These are phyloP conservation scores for Phytophthora macrochlamydospora DNA, from an alignment of 352 stramenopile species.

Conservation along the genomic window DNA sequence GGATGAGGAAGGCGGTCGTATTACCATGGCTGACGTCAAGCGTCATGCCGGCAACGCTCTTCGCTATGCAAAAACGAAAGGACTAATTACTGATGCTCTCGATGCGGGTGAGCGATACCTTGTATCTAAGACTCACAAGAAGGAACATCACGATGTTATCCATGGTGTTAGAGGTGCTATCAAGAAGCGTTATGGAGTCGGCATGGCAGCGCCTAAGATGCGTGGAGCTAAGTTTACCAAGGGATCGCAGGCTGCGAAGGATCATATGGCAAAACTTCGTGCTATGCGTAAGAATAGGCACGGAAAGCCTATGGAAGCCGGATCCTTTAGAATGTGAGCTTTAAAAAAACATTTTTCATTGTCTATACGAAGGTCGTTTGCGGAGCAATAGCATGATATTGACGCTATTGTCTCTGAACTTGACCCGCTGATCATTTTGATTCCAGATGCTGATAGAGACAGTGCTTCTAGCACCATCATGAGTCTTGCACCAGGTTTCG, in stretches of 20 bases:
- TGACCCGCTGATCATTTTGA: background rate
- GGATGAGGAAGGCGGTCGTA: background rate
- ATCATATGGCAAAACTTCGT: slow-evolving; percentile 2
- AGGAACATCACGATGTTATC: background rate
- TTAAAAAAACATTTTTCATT: background rate
- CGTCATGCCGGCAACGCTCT: background rate
- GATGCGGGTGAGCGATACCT: background rate
- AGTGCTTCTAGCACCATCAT: background rate
- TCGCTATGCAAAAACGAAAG: slow-evolving; percentile 1
- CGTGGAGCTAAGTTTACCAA: background rate
- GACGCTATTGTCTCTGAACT: background rate
- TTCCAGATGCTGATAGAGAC: background rate
- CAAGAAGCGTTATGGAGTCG: background rate
- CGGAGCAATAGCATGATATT: background rate
- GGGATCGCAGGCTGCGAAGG: background rate
- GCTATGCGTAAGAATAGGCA: background rate
- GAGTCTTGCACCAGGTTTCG: background rate
- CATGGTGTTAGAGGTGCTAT: background rate
- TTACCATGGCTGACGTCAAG: background rate
- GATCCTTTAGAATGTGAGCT: background rate
- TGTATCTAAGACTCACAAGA: background rate
- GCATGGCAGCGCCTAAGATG: background rate
- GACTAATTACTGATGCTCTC: background rate
- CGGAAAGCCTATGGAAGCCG: background rate
- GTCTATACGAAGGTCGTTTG: background rate